Evolutionary conservation across 1,284 basidiomycete genomes (phyloP).

Genomic region (Mycosarcoma mackinlayi): DNA sequence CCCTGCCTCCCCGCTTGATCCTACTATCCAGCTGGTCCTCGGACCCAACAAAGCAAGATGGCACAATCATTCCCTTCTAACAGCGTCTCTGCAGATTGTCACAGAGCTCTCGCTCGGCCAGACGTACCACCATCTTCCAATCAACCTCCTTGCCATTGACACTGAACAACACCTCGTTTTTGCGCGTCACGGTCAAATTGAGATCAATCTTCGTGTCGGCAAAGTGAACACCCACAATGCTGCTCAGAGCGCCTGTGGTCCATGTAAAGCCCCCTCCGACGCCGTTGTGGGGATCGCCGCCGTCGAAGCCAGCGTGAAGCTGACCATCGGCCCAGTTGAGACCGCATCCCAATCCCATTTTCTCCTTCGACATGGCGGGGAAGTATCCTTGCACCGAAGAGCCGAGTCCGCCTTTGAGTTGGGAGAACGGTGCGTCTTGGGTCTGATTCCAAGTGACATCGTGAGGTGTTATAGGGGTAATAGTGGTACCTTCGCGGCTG

Average conservation of each 20-base stretch:
- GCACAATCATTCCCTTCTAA: no score
- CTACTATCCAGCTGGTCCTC: no score
- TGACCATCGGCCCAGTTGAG: slow-evolving; percentile 23
- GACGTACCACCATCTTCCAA: slow-evolving; percentile 12
- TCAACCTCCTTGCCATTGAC: slow-evolving; percentile 20
- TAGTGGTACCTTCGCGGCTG: neutral
- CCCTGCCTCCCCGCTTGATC: no score
- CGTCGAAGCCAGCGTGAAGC: slow-evolving; percentile 29
- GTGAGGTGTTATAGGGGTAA: neutral
- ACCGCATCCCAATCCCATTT: slow-evolving; percentile 31
- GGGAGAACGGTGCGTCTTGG: neutral
- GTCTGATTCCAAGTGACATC: slow-evolving; percentile 17
- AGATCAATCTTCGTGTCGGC: slow-evolving; percentile 12
- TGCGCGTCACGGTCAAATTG: slow-evolving; percentile 21
- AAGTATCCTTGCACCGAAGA: slow-evolving; percentile 21
- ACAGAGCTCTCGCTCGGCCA: neutral
- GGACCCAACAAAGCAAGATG: no score
- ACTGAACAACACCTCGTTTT: slow-evolving; percentile 17
- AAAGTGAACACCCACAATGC: slow-evolving; percentile 18
- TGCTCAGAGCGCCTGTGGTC: slow-evolving; percentile 3
- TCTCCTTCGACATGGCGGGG: slow-evolving; percentile 9
- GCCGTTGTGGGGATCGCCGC: slow-evolving; percentile 21
- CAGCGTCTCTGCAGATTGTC: neutral
- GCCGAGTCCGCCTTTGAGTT: slow-evolving; percentile 16
- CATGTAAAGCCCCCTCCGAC: slow-evolving; percentile 31